Conservation (phyloP, 495 filamentous ascomycete genomes). For the Annulohypoxylon bovei region DNA sequence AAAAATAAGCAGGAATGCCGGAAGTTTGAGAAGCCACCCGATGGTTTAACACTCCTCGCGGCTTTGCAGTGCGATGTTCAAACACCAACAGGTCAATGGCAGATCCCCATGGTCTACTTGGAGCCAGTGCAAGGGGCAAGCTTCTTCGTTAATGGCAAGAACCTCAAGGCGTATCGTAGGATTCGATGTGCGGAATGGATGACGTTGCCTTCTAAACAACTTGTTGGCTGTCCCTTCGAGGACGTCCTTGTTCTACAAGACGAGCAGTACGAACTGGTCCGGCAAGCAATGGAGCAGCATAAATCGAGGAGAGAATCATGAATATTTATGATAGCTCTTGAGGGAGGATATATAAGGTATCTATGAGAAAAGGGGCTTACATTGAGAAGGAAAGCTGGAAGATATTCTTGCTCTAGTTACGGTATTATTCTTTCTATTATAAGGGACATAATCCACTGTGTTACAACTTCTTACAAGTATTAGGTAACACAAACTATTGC, state of each 20-base stretch:
- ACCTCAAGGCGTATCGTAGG: constrained; percentile 16
- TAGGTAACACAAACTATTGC: background rate
- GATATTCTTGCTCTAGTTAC: too few species aligned
- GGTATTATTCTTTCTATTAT: too few species aligned
- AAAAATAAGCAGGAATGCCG: background rate
- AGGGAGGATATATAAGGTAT: background rate
- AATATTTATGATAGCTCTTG: background rate
- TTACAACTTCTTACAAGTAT: background rate
- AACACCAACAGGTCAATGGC: constrained; percentile 11
- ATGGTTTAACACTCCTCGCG: background rate
- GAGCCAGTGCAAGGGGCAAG: background rate
- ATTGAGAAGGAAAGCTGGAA: background rate
- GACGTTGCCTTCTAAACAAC: constrained; percentile 6
- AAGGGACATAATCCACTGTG: background rate
- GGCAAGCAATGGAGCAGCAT: background rate
- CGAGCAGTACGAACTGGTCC: constrained; percentile 20
- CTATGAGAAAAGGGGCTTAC: background rate
- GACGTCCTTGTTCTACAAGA: constrained; percentile 20
- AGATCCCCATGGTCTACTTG: constrained; percentile 21
- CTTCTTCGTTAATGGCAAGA: constrained; percentile 3
- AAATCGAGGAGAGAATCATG: background rate
- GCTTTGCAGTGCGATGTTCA: constrained; percentile 21
- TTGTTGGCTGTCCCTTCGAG: background rate
- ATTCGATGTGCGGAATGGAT: constrained; percentile 20
- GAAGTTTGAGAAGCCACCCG: background rate